Conservation (phyloP, 164 flowering plant genomes). For the Aristolochia fimbriata region DNA sequence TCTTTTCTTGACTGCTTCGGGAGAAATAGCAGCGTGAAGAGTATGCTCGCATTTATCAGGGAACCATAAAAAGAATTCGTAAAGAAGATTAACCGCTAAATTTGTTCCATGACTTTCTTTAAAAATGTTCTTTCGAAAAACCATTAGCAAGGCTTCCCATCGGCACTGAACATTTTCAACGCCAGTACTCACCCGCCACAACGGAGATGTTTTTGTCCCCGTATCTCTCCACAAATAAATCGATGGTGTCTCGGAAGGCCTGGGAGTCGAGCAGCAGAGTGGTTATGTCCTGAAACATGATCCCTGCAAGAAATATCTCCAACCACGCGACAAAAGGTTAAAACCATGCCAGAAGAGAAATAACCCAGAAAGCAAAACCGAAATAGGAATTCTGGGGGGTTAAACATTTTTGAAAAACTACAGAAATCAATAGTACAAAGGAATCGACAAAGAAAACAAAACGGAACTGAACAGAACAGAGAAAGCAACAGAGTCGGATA, state of each 20-base stretch:
- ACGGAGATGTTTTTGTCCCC: constrained; percentile 59
- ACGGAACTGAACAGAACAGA: background rate
- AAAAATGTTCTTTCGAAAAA: background rate
- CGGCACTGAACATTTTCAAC: background rate
- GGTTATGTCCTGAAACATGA: constrained; percentile 93
- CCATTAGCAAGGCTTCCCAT: background rate
- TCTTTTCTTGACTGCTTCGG: no score
- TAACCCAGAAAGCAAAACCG: background rate
- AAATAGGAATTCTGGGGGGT: background rate
- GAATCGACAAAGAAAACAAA: background rate
- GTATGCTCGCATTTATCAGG: no score
- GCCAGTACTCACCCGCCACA: constrained; percentile 56
- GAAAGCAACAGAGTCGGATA: constrained; percentile 6
- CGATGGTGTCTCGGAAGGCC: constrained; percentile 88
- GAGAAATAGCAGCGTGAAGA: no score
- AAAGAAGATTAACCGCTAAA: no score
- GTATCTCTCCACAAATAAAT: constrained; percentile 93
- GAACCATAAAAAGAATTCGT: no score
- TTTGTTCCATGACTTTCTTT: background rate
- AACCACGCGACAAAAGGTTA: background rate
- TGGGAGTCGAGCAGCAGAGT: constrained; percentile 73
- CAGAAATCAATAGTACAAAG: background rate
- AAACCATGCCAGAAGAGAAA: background rate
- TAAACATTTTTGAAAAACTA: no score
- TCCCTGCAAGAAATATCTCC: constrained; percentile 37